Conservation (phyloP, 129 eudicot species). For the sunflower (Helianthus annuus) region HanXRQr2.0-SUNRISE NC_035442.2:181198949-181199448, state of each 20-base stretch:
- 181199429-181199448: constrained; percentile 54
- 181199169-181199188: constrained; percentile 82
- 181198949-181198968: constrained; percentile 95
- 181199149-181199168: not conserved
- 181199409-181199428: constrained; percentile 73
- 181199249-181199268: constrained; percentile 99
- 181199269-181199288: constrained; percentile 85
- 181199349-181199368: constrained; percentile 19
- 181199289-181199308: constrained; percentile 90
- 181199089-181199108: not conserved
- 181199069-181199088: constrained; percentile 2
- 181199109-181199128: not conserved
- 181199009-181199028: constrained; percentile 76
- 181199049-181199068: constrained; percentile 59
- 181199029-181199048: constrained; percentile 86
- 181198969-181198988: constrained; percentile 86
- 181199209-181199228: constrained; percentile 98
- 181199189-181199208: constrained; percentile 98
- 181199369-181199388: constrained; percentile 48
- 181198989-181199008: constrained; percentile 70
- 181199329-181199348: constrained; percentile 9
- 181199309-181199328: constrained; percentile 13
- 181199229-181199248: constrained; percentile 98
- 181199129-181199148: not conserved
- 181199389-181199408: constrained; percentile 88